Base-by-base conservation (phyloP, 2,329 filamentous ascomycete genomes). In the Saccharata proteae region DNA sequence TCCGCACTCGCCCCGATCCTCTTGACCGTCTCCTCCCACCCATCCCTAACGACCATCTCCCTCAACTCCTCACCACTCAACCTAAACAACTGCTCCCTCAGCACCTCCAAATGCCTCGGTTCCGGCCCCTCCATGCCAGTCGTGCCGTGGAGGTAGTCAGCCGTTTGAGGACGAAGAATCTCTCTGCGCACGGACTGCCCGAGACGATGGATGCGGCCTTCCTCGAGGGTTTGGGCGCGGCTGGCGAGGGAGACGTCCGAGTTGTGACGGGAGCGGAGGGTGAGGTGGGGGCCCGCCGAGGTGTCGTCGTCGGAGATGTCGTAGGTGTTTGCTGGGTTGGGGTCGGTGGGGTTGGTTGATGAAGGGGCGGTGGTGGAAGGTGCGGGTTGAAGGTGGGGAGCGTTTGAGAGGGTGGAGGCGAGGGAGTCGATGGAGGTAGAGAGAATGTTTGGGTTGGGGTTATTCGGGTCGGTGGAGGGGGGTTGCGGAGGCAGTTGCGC, bases 221-320 rank as follows among this genome's bases (percentile, higher is more conserved):
- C 77, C 57, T 82, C 77, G 26, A 73, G 65, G 1, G 69, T 67
- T 37, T 78, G 67, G 14, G 71, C 72, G 30, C 72, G 71, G 3
- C 71, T 70, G 26, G 76, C 74, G 7, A 81, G 64, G 2, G 71
- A 77, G n/a, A 78, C 75, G 42, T 80, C 74, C 2, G 72, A 77
- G 42, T 69, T 70, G 39, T 71, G 67, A 17, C 76, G 66, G 1
- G 69, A 70, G 29, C 71, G 59, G 14, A 69, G 52, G 29, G 62
- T 53, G 30, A 32, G 29, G 19, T 53, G 58, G 13, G 49, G 43
- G 24, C 44, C 57, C 20, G 43, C 39, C n/a, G 45, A 38, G 27
- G 42, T 38, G 16, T 59, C 57, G 35, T 64, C 58, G 7, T 54
- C 50, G 35, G 64, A 58, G 10, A 56, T 58, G 40, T 55, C 38